phyloP scores from a whole-genome alignment of 306 rosid species.

The Begonia loranthoides region DNA sequence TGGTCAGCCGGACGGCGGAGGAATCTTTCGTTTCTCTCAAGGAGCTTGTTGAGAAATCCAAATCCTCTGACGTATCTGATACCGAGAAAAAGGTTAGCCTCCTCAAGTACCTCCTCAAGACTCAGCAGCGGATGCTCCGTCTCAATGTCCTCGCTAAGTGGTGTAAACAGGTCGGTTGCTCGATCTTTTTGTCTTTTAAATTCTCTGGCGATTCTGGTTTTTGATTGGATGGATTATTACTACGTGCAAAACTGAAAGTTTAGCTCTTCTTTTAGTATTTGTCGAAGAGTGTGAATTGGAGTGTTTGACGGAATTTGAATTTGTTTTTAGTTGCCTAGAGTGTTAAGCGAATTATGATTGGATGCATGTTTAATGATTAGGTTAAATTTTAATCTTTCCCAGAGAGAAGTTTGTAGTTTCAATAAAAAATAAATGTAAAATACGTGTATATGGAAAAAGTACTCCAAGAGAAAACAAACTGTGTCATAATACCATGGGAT shows the following conservation, averaged over 20 bases:
- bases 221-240: not conserved
- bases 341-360: not conserved
- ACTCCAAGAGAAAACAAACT: too few relatives aligned
- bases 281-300: not conserved
- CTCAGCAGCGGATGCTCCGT: slow-evolving; percentile 93
- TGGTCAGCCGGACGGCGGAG: slow-evolving; percentile 67
- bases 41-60: slow-evolving; percentile 69
- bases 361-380: not conserved
- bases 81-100: slow-evolving; percentile 69
- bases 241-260: not conserved
- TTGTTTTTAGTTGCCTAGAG: not conserved
- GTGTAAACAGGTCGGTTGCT: slow-evolving; percentile 67
- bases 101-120: slow-evolving; percentile 77
- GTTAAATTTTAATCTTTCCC: not conserved
- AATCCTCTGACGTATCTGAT: slow-evolving; percentile 58
- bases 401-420: too few relatives aligned
- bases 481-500: too few relatives aligned
- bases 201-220: not conserved
- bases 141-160: slow-evolving; percentile 92
- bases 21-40: slow-evolving; percentile 69
- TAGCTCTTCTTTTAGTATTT: not conserved
- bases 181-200: not conserved
- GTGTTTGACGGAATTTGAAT: not conserved
- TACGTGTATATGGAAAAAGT: too few relatives aligned
- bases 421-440: too few relatives aligned